Percentiles rank a stretch among this genome's conserved stretches.
These are phyloP conservation scores for Apiotrichum veenhuisii DNA, from an alignment of 1,284 basidiomycete genomes.

Conservation along the genomic window DNA sequence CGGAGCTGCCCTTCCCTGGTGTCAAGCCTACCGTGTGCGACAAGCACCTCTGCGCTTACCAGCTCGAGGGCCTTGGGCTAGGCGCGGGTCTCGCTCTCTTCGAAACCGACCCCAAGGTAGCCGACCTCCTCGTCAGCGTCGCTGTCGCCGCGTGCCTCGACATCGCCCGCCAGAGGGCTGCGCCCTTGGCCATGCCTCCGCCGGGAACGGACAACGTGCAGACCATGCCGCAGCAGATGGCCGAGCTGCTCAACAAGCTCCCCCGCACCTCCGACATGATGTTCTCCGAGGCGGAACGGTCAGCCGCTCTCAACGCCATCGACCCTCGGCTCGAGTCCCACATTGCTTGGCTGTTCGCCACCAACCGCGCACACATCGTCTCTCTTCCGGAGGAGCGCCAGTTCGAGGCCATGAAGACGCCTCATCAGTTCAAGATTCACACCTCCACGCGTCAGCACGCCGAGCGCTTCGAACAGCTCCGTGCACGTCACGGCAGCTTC, in stretches of 20 bases:
- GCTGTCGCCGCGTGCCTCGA: slow-evolving; percentile 4
- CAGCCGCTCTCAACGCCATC: background rate
- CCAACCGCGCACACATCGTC: slow-evolving; percentile 15
- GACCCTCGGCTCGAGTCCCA: background rate
- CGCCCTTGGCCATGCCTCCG: background rate
- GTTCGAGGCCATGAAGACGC: slow-evolving; percentile 3
- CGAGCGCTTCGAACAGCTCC: slow-evolving; percentile 8
- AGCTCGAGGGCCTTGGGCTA: slow-evolving; percentile 8
- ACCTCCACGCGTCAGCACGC: slow-evolving; percentile 13
- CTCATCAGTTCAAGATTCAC: slow-evolving; percentile 13
- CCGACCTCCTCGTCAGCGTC: slow-evolving; percentile 9
- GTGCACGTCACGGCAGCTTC: slow-evolving; percentile 5
- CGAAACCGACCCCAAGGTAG: slow-evolving; percentile 4
- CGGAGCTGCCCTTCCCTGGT: slow-evolving; percentile 2
- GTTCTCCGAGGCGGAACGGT: background rate
- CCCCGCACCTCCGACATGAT: background rate
- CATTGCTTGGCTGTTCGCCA: slow-evolving; percentile 11
- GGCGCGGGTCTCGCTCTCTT: slow-evolving; percentile 9
- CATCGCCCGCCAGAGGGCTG: background rate
- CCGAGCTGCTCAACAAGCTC: background rate
- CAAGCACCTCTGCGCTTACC: slow-evolving; percentile 5
- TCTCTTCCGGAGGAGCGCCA: background rate
- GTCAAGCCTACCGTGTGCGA: slow-evolving; percentile 14
- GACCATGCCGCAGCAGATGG: background rate
- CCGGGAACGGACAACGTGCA: background rate